phyloP scores from a whole-genome alignment of 192 early-diverging fungal species.

The Thoreauomyces humboldtii region DNA sequence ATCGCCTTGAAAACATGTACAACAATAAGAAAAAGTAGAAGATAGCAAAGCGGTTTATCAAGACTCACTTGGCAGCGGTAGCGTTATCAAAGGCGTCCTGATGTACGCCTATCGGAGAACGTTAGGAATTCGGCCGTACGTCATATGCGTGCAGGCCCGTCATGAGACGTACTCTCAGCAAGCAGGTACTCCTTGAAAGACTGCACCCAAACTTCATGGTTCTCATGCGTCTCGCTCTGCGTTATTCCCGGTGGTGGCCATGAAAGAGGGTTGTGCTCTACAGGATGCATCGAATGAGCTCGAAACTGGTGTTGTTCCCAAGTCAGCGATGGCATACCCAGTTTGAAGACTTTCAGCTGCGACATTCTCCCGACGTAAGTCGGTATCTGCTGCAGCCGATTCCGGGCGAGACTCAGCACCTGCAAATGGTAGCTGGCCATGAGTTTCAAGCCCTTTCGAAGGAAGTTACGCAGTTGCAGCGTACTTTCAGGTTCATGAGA shows the following conservation, averaged over 20 bases:
- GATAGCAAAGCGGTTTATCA: no score
- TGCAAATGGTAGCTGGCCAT: neutral
- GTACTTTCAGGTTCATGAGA: constrained; percentile 35
- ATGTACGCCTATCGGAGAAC: no score
- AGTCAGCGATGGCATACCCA: constrained; percentile 28
- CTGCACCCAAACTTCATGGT: constrained; percentile 12
- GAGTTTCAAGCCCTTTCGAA: constrained; percentile 28
- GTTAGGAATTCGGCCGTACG: no score
- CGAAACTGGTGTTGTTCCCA: neutral
- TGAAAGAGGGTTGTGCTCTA: constrained; percentile 38
- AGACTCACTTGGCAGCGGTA: no score
- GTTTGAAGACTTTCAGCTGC: constrained; percentile 35
- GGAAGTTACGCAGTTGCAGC: neutral
- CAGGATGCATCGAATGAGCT: neutral
- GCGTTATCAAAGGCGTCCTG: no score
- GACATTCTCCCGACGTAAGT: constrained; percentile 33
- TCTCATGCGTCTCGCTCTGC: constrained; percentile 9
- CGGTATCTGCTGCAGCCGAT: constrained; percentile 33
- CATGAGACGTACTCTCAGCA: neutral
- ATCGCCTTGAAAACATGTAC: no score
- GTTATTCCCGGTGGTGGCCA: constrained; percentile 42
- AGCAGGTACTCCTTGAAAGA: constrained; percentile 20
- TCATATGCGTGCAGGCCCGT: no score
- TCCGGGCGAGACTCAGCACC: constrained; percentile 37
- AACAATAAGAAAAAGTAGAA: no score